Percentiles rank a stretch among this genome's conserved stretches.
Conservation (phyloP, 345 rosid species). For the Lagerstroemia speciosa region DNA sequence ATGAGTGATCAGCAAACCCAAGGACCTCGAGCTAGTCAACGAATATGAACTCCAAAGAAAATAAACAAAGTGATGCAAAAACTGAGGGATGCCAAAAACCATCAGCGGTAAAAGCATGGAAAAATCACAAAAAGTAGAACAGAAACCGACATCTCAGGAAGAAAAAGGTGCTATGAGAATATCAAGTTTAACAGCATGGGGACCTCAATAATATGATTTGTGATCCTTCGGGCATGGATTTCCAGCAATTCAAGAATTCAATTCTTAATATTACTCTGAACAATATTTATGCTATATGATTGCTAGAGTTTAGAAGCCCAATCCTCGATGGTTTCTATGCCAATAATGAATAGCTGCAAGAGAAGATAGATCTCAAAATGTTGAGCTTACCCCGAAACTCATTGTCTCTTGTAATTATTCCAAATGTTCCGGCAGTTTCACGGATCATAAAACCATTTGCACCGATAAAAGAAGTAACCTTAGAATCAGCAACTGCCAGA, state of each 20-base stretch:
- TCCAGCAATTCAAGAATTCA: neutral
- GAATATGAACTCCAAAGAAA: neutral
- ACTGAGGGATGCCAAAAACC: neutral
- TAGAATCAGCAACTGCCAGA: slow-evolving; percentile 65
- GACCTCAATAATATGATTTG: neutral
- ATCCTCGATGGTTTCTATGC: neutral
- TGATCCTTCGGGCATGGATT: neutral
- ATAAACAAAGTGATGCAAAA: neutral
- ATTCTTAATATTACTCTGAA: neutral
- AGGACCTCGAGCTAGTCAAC: neutral
- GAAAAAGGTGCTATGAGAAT: neutral
- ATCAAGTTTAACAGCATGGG: neutral
- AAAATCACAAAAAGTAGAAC: neutral
- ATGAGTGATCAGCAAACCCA: neutral
- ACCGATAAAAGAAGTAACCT: slow-evolving; percentile 49
- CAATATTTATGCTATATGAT: neutral
- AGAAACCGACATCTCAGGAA: neutral
- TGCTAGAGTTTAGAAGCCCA: neutral
- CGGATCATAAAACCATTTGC: slow-evolving; percentile 72
- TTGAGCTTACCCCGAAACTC: slow-evolving; percentile 42
- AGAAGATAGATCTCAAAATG: neutral
- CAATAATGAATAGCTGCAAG: neutral
- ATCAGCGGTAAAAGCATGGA: too few species aligned
- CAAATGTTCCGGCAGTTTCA: slow-evolving; percentile 91
- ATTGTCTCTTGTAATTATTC: slow-evolving; percentile 56